phyloP scores from a whole-genome alignment of 345 rosid genomes.

The Turritis glabra region DNA sequence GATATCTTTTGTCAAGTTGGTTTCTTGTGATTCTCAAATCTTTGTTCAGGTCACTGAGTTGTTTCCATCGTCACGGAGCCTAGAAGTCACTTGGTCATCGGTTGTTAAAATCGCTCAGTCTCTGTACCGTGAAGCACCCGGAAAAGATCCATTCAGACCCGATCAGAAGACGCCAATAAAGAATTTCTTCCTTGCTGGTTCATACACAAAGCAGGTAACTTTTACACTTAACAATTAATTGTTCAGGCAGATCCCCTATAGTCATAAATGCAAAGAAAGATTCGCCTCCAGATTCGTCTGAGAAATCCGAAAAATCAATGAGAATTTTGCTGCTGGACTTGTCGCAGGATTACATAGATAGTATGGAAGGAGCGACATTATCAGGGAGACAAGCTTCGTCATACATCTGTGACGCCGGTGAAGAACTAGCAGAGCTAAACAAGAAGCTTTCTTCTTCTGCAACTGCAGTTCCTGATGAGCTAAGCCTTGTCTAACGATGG shows the following conservation, averaged over 20 bases:
- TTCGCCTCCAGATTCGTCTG: neutral
- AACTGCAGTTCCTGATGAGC: conserved; percentile 51
- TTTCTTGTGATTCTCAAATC: neutral
- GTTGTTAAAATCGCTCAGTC: conserved; percentile 97
- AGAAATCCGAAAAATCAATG: neutral
- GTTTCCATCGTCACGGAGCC: conserved; percentile 89
- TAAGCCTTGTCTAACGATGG: conserved; percentile 59
- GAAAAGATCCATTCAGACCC: conserved; percentile 95
- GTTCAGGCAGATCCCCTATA: neutral
- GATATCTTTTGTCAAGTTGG: neutral
- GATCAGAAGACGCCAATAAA: conserved; percentile 92
- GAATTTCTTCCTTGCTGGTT: conserved; percentile 95
- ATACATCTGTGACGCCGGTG: conserved; percentile 78
- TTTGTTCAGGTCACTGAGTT: conserved; percentile 62
- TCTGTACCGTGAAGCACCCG: conserved; percentile 91
- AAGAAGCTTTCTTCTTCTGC: conserved; percentile 55
- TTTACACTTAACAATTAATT: neutral
- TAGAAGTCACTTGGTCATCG: conserved; percentile 88
- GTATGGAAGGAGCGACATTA: conserved; percentile 97
- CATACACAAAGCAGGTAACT: conserved; percentile 90
- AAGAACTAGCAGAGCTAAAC: conserved; percentile 70
- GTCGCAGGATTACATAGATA: conserved; percentile 92
- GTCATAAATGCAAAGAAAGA: neutral
- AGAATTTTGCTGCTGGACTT: neutral
- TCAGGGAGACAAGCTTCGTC: conserved; percentile 96